Conservation (phyloP, 805 yeast species). For the Candida schatavii region DNA sequence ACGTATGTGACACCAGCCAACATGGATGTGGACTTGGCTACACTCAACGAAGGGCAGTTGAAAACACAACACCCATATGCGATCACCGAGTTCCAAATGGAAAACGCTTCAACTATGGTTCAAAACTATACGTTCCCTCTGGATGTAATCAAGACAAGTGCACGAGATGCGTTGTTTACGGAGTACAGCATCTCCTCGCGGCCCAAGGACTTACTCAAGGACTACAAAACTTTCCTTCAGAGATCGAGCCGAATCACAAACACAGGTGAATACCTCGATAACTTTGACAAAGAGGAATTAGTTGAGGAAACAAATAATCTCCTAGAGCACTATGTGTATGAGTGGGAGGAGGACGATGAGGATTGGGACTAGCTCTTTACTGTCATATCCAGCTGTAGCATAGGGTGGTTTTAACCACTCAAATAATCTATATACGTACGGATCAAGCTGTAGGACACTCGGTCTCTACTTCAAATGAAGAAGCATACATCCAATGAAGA, state of each 20-base stretch:
- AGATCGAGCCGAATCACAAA: slow-evolving; percentile 21
- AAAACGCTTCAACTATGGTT: slow-evolving; percentile 18
- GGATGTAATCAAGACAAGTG: slow-evolving; percentile 6
- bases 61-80: background rate
- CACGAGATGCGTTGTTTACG: slow-evolving; percentile 7
- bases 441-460: too few species aligned
- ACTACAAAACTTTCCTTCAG: slow-evolving; percentile 20
- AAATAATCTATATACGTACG: too few species aligned
- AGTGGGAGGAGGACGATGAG: slow-evolving; percentile 31
- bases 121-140: slow-evolving; percentile 28
- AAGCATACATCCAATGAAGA: too few species aligned
- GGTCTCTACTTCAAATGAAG: too few species aligned
- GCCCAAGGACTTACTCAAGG: slow-evolving; percentile 13
- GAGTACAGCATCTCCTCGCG: slow-evolving; percentile 25
- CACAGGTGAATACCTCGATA: slow-evolving; percentile 12
- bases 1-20: slow-evolving; percentile 9
- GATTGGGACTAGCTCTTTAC: too few species aligned
- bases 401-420: too few species aligned
- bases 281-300: slow-evolving; percentile 29
- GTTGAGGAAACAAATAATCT: slow-evolving; percentile 32
- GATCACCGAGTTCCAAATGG: slow-evolving; percentile 1
- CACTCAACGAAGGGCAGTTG: slow-evolving; percentile 1
- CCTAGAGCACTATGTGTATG: slow-evolving; percentile 29
- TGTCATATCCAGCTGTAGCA: too few species aligned
- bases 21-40: slow-evolving; percentile 7